Conservation (phyloP, 768 basidiomycete species). For the Hericium coralloides region DNA sequence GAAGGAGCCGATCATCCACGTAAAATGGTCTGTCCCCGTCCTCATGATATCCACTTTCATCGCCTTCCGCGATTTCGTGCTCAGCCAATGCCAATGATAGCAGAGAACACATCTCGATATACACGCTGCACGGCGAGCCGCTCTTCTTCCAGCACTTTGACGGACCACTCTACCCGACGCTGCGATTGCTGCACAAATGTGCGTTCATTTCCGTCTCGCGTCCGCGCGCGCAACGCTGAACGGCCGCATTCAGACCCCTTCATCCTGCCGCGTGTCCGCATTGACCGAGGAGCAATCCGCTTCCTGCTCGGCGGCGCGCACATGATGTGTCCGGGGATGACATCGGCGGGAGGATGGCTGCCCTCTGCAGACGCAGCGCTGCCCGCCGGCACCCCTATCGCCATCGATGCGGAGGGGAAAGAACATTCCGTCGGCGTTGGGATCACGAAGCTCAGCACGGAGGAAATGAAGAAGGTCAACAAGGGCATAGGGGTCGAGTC, state of each 20-base stretch:
- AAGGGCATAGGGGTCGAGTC: slow-evolving; percentile 89
- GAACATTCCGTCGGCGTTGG: slow-evolving; percentile 86
- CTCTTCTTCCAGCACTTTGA: slow-evolving; percentile 96
- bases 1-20: slow-evolving; percentile 89
- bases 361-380: slow-evolving; percentile 65
- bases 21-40: slow-evolving; percentile 72
- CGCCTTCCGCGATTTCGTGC: neutral
- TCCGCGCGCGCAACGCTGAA: neutral
- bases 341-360: slow-evolving; percentile 83
- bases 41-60: neutral
- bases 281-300: slow-evolving; percentile 96
- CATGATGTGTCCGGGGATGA: slow-evolving; percentile 97
- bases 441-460: slow-evolving; percentile 69
- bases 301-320: slow-evolving; percentile 90
- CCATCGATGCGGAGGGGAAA: slow-evolving; percentile 93
- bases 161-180: slow-evolving; percentile 83
- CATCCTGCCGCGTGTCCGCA: slow-evolving; percentile 77
- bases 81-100: slow-evolving; percentile 35
- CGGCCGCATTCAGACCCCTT: slow-evolving; percentile 60
- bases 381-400: slow-evolving; percentile 70
- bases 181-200: slow-evolving; percentile 92
- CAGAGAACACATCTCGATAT: slow-evolving; percentile 93
- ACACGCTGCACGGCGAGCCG: slow-evolving; percentile 79
- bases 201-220: slow-evolving; percentile 12
- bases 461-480: slow-evolving; percentile 84